Evolutionary conservation across 164 flowering plant genomes (phyloP), one percentile per base, ranked within the genome.

Genomic region (Vitis amurensis): DNA sequence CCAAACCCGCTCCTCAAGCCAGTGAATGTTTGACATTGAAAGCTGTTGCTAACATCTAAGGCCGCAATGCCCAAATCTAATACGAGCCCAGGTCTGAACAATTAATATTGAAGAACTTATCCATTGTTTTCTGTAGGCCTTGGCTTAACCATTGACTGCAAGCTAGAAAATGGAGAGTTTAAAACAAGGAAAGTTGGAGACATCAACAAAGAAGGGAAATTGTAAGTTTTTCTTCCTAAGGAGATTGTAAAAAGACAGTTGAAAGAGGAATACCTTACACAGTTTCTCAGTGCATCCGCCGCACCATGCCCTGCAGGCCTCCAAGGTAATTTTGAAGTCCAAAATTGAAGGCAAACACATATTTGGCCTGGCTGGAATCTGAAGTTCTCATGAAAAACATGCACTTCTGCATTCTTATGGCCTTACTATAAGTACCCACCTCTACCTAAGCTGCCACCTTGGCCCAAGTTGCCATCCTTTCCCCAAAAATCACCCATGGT

Each of bases 251-350:
- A 85, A 51, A 92, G 85, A 15, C 71, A 75, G 15, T 59, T 87
- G 49, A 88, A 78, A 44, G 88, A 90, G 65, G 90, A 91, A 67
- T 94, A 97, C 80, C 85, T 74, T 69, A 94, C 92, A 7, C 91
- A 87, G 60, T 84, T 91, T 47, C 89, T 84, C 61, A 85, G 90
- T 70, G 87, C 89, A 12, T 64, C 92, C 0, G 62, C 72, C 4
- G 9, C 76, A 0, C 87, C 96, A 4, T 90, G 97, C 73, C 88
- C 94, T 3, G 2, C 83, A 91, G 61, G 68, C 84, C 16, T 73
- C 89, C 12, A 91, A 86, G 76, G 68, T 89, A 0, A 73, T 81
- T 10, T 72, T 80, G 63, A 78, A 82, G 60, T 71, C 88, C 4
- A 71, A 79, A 37, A 17, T 69, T 3, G 63, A 82, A 16, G 89